Evolutionary conservation across 148 eudicot genomes (phyloP), one percentile per base, ranked within the genome.

Genomic region (Persicaria tinctoria): DNA sequence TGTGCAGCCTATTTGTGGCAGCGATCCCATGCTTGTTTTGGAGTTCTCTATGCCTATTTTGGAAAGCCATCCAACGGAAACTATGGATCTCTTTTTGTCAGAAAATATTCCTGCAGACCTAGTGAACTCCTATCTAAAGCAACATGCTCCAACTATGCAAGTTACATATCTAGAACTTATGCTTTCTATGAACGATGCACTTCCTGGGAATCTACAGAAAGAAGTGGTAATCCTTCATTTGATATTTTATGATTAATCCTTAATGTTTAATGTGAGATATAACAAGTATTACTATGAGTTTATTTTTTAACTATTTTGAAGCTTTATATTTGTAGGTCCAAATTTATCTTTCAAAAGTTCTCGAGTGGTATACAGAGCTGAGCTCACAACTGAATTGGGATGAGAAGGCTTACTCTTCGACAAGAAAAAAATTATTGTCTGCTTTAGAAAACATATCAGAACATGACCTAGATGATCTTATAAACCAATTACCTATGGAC

Each of bases 121-220:
- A 84, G 99, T 96, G 47, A 96, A 91, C 80, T 91, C 97, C 41
- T 92, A 96, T 79, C 86, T 96, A 77, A 96, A 96, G 81, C 90
- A 90, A 82, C 93, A 96, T 88, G 97, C 99, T 78, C 99, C 99
- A 49, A 87, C 76, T 83, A 89, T 92, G 99, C 99, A 96, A 82
- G 96, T 97, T 74, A 90, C 84, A 14, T 96, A 96, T 83, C 79
- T 96, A 73, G 99, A 96, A 80, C 91, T 83, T 72, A 96, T 96
- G 99, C 91, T 92, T 75, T 77, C 89, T 50, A 87, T 88, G 93
- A 90, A 92, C 76, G 95, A 90, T 82, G 90, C 91, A 51, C 87
- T 96, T 80, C 87, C 99, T 47, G 97, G 97, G 70, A 90, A 89
- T 86, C 83, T 96, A 77, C 99, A 96, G 85, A 92, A 92, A 79